These are phyloP conservation scores for Coemansia sp. DNA, from an alignment of 192 early-diverging fungal genomes.

Conservation along the genomic window DNA sequence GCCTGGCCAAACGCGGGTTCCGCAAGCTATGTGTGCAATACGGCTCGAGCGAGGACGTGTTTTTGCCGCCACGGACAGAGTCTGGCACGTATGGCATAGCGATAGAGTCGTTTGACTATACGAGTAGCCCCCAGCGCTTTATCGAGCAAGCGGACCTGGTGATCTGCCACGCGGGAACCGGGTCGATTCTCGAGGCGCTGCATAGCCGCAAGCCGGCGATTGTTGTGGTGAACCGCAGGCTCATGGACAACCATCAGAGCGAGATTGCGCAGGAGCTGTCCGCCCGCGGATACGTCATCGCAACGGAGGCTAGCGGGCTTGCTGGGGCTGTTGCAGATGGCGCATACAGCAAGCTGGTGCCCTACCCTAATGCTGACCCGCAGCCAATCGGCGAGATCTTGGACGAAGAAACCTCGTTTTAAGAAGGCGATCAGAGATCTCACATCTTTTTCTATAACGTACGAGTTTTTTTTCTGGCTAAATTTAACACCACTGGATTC, in stretches of 20 bases:
- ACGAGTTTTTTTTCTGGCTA: neutral
- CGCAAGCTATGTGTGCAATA: constrained; percentile 66
- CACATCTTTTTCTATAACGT: neutral
- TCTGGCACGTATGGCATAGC: constrained; percentile 9
- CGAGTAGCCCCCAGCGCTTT: constrained; percentile 56
- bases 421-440: neutral
- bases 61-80: constrained; percentile 18
- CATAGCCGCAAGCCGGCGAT: constrained; percentile 64
- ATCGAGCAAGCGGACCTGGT: constrained; percentile 68
- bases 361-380: constrained; percentile 45
- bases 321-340: constrained; percentile 9
- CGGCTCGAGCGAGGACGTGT: constrained; percentile 52
- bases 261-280: constrained; percentile 77
- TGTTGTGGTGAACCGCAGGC: constrained; percentile 68
- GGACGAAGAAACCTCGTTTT: constrained; percentile 31
- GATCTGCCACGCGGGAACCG: constrained; percentile 85
- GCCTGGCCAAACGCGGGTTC: constrained; percentile 55
- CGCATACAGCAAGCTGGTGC: constrained; percentile 11
- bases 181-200: constrained; percentile 80
- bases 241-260: constrained; percentile 87
- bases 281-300: constrained; percentile 54
- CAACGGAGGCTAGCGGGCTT: constrained; percentile 16
- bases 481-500: neutral
- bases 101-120: constrained; percentile 59
- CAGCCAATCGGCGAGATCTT: constrained; percentile 47